A percentile compares a stretch with the other conserved stretches of the same genome.
Conservation (phyloP, 371 early-diverging fungal genomes). For the Mucor racemosus region DNA sequence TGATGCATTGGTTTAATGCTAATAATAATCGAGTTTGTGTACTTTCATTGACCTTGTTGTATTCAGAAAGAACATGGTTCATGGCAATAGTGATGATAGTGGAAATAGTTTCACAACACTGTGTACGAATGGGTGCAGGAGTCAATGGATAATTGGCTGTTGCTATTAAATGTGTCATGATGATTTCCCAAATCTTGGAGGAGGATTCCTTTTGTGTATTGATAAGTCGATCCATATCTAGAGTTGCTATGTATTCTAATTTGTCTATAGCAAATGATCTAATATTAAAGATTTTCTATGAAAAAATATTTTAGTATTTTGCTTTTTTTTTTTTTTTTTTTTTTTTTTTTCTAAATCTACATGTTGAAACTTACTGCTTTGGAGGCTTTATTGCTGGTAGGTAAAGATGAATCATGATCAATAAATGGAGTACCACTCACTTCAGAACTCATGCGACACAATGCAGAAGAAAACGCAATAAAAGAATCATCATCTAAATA, state of each 20-base stretch:
- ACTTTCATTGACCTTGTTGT: conserved; percentile 58
- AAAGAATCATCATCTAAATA: conserved; percentile 69
- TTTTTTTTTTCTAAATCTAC: conserved; percentile 40
- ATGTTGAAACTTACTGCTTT: conserved; percentile 34
- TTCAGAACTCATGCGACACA: conserved; percentile 74
- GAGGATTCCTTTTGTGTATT: conserved; percentile 43
- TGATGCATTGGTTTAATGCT: conserved; percentile 53
- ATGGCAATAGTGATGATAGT: conserved; percentile 81
- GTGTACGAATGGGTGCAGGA: conserved; percentile 71
- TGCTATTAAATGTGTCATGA: conserved; percentile 79
- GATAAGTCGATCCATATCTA: conserved; percentile 75
- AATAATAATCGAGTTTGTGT: conserved; percentile 57
- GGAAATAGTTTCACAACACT: conserved; percentile 82
- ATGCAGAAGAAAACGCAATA: conserved; percentile 67
- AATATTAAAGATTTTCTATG: conserved; percentile 68
- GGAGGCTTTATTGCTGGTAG: conserved; percentile 35
- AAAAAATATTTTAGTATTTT: too few relatives aligned
- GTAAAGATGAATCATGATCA: conserved; percentile 33
- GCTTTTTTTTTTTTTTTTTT: neutral
- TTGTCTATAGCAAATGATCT: conserved; percentile 87
- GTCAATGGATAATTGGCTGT: conserved; percentile 71
- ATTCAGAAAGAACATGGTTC: conserved; percentile 62
- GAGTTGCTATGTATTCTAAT: conserved; percentile 72
- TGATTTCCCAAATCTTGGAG: conserved; percentile 67
- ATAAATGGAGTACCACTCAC: conserved; percentile 56